Evolutionary conservation across 768 basidiomycete species (phyloP).

Genomic region (Suillus americanus): DNA sequence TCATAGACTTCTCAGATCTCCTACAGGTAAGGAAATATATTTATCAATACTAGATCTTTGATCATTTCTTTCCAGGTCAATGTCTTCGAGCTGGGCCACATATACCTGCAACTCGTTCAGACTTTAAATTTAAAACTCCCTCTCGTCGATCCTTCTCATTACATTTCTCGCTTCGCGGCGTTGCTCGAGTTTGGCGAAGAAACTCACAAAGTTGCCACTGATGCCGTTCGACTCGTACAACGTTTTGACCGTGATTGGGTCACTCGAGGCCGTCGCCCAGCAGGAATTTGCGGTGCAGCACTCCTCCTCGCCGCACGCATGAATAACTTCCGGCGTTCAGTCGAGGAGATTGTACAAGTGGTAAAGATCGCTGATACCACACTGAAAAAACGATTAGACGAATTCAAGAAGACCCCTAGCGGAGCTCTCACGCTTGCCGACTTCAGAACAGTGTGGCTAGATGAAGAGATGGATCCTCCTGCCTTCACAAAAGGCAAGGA

Average conservation of each 20-base stretch:
- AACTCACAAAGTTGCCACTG: slow-evolving; percentile 86
- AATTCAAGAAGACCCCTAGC: slow-evolving; percentile 90
- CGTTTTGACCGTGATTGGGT: slow-evolving; percentile 98
- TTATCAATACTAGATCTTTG: background rate
- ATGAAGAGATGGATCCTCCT: slow-evolving; percentile 90
- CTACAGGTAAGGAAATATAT: slow-evolving; percentile 57
- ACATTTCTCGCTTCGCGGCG: slow-evolving; percentile 92
- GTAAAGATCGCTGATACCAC: slow-evolving; percentile 99
- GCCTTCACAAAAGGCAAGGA: slow-evolving; percentile 81
- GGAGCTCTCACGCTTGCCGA: slow-evolving; percentile 85
- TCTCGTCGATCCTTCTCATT: slow-evolving; percentile 93
- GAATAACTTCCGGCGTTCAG: slow-evolving; percentile 93
- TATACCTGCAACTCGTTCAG: slow-evolving; percentile 91
- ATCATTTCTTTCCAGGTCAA: slow-evolving; percentile 64
- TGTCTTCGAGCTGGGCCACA: slow-evolving; percentile 95
- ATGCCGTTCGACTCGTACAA: slow-evolving; percentile 90
- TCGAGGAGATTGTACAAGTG: slow-evolving; percentile 97
- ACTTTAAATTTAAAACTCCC: slow-evolving; percentile 83
- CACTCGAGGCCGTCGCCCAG: slow-evolving; percentile 90
- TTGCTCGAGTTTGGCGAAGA: slow-evolving; percentile 96
- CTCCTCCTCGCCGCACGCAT: slow-evolving; percentile 94
- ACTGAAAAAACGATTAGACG: slow-evolving; percentile 87
- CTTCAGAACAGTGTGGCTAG: slow-evolving; percentile 87
- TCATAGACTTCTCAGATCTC: slow-evolving; percentile 98
- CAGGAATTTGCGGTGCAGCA: slow-evolving; percentile 96